phyloP scores from a whole-genome alignment of 768 basidiomycete genomes.

The Lepiota venenata region DNA sequence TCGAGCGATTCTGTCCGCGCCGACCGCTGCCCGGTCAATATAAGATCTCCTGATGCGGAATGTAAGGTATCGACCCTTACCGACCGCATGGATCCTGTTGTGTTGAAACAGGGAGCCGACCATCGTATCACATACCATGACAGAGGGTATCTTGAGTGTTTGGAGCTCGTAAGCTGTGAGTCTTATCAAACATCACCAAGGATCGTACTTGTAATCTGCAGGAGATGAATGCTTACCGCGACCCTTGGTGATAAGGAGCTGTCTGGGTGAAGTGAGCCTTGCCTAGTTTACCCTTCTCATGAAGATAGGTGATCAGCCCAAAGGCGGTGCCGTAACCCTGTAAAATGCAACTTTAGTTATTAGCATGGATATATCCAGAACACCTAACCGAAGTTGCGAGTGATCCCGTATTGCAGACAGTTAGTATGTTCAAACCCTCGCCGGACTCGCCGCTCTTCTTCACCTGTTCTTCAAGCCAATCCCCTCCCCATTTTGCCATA shows the following conservation, averaged over 20 bases:
- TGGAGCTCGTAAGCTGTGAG: conserved; percentile 89
- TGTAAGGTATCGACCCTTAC: conserved; percentile 34
- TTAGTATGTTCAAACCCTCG: conserved; percentile 72
- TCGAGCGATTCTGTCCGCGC: conserved; percentile 83
- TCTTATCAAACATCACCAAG: conserved; percentile 36
- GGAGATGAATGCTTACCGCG: conserved; percentile 42
- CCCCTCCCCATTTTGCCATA: conserved; percentile 84
- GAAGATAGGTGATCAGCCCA: conserved; percentile 88
- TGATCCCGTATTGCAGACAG: conserved; percentile 97
- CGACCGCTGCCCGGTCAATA: conserved; percentile 52
- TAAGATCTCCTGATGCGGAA: background rate
- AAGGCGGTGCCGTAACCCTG: conserved; percentile 96
- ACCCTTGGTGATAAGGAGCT: conserved; percentile 92
- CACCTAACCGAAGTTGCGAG: conserved; percentile 83
- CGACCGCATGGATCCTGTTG: conserved; percentile 76
- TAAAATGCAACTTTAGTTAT: conserved; percentile 3
- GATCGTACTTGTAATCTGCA: background rate
- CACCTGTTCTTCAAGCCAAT: conserved; percentile 69
- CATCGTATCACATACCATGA: conserved; percentile 98
- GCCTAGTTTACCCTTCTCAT: conserved; percentile 71
- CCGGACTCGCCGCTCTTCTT: conserved; percentile 32
- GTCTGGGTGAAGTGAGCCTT: conserved; percentile 93
- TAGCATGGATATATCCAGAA: background rate
- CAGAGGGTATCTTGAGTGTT: conserved; percentile 77
- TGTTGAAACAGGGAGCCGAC: conserved; percentile 94